phyloP scores from a whole-genome alignment of 2,329 filamentous ascomycete genomes.

The Exophiala sp. region DNA sequence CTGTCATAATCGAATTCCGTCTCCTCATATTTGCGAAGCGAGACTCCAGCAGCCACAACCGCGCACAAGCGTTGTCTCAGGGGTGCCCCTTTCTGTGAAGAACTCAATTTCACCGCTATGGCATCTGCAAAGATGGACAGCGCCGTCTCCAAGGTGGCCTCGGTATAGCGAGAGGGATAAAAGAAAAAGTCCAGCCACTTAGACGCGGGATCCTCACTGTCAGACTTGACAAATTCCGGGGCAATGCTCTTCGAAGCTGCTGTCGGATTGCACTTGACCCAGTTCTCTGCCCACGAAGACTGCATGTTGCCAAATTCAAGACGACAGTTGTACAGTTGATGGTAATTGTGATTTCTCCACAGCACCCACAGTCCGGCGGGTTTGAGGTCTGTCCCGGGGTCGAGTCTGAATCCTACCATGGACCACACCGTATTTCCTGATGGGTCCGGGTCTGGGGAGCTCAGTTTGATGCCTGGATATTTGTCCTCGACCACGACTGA shows the following conservation, averaged over 20 bases:
- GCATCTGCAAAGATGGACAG: conserved; percentile 73
- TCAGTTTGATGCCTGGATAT: conserved; percentile 57
- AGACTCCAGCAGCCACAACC: conserved; percentile 36
- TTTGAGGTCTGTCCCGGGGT: conserved; percentile 47
- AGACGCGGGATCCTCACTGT: conserved; percentile 66
- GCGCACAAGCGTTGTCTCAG: conserved; percentile 34
- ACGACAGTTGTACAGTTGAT: conserved; percentile 65
- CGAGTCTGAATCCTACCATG: conserved; percentile 66
- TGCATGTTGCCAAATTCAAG: conserved; percentile 62
- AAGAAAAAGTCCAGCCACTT: conserved; percentile 83
- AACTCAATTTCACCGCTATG: conserved; percentile 30
- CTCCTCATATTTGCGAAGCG: conserved; percentile 69
- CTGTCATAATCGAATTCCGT: conserved; percentile 68
- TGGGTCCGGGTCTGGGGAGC: conserved; percentile 57
- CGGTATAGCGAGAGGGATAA: conserved; percentile 73
- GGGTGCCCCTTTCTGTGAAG: conserved; percentile 35
- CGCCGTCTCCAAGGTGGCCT: conserved; percentile 73
- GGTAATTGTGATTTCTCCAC: conserved; percentile 79
- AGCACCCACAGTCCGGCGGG: conserved; percentile 65
- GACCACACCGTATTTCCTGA: conserved; percentile 73
- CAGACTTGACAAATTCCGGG: conserved; percentile 56
- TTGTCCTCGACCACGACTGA: conserved; percentile 62
- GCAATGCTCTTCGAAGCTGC: conserved; percentile 39
- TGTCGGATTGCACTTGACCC: conserved; percentile 58
- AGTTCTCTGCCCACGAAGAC: conserved; percentile 58